Evolutionary conservation across 192 early-diverging fungal species (phyloP), one percentile per base, ranked within the genome.

Genomic region (Lunasporangiospora selenospora): DNA sequence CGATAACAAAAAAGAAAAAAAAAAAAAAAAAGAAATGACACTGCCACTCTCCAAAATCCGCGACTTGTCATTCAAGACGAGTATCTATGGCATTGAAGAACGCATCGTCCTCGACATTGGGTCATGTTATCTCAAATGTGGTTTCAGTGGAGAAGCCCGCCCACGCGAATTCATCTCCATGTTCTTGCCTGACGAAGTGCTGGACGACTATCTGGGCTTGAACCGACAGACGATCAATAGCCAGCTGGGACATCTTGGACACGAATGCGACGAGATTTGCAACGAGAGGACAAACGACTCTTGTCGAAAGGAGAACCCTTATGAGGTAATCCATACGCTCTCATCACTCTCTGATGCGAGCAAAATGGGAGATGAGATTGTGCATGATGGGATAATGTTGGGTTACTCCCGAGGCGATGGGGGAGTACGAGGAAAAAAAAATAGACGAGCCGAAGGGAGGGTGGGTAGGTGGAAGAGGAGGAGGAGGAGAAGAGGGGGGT

Each of bases 101-200:
- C 81, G 90, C 6, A 85, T 97, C 21, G 89, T 97, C 9, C 83
- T 97, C 9, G 95, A 97, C 67, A 80, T 97, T 45, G 93, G 95
- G 16, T 87, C 90, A 1, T 77, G 83, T 30, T 89, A 89, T 51
- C 79, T 95, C 53, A 92, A 92, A 18, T 92, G 88, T 57, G 95
- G 95, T 0, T 91, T 94, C 75, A 92, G 90, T 4, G 92, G 92
- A 21, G 95, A 97, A 75, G 61, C 88, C 4, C 75, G 81, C 26
- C 95, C 95, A 6, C 78, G 93, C 27, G 84, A 90, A 26, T 73
- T 70, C 78, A 79, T 31, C 62, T 88, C n/a, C 75, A 86, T 27
- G 77, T 88, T 32, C 79, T 58, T 76, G 67, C 78, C 67, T 48
- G 62, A 53, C 43, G 80, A 57, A 56, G 80, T 62, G 24, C 57